A percentile compares a stretch with the other conserved stretches of the same genome.
Evolutionary conservation across 106 monocot species (phyloP).

Genomic region (Dioscorea zingiberensis): DNA sequence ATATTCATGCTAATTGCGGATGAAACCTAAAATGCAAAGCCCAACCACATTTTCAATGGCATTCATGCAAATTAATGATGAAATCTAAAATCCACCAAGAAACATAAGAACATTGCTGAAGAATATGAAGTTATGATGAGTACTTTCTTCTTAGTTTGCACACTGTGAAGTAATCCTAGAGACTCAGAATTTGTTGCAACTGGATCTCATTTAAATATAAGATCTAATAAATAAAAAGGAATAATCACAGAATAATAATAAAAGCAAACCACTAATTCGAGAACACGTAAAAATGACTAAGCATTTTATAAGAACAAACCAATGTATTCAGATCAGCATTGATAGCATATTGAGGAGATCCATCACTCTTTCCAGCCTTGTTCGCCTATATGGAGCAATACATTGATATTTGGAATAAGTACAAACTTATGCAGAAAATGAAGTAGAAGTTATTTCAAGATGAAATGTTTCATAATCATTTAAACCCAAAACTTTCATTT

Average conservation of each 20-base stretch:
- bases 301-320: conserved; percentile 61
- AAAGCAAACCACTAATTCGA: background rate
- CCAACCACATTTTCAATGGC: too few relatives aligned
- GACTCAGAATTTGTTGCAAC: conserved; percentile 53
- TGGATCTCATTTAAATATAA: conserved; percentile 64
- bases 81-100: too few relatives aligned
- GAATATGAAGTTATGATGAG: too few relatives aligned
- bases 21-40: too few relatives aligned
- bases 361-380: conserved; percentile 64
- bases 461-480: background rate
- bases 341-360: conserved; percentile 63
- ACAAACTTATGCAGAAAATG: background rate
- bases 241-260: background rate
- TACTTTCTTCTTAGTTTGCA: conserved; percentile 76
- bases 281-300: conserved; percentile 19
- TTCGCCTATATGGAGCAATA: conserved; percentile 47
- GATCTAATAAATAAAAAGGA: conserved; percentile 36
- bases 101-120: too few relatives aligned
- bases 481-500: too few relatives aligned
- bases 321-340: conserved; percentile 51
- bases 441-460: background rate
- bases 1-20: too few relatives aligned
- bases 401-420: background rate
- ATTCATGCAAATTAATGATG: too few relatives aligned
- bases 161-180: conserved; percentile 71